Conservation (phyloP, 495 filamentous ascomycete genomes). For the Talaromyces wortmannii region DNA sequence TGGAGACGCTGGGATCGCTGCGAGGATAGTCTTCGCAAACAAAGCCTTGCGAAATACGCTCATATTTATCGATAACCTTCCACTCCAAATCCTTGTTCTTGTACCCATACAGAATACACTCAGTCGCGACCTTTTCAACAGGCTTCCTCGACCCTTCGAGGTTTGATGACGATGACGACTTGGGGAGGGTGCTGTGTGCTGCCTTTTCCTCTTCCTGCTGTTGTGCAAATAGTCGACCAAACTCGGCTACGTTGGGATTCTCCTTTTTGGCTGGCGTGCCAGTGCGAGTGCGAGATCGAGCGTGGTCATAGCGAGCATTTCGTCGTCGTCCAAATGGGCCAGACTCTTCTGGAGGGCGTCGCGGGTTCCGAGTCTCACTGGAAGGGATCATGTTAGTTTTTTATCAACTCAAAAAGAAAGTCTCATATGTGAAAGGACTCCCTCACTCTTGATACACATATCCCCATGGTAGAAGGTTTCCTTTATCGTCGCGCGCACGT, state of each 20-base stretch:
- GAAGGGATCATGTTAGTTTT: conserved; percentile 8
- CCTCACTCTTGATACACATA: conserved; percentile 55
- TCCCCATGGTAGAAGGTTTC: conserved; percentile 53
- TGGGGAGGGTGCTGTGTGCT: conserved; percentile 24
- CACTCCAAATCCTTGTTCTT: conserved; percentile 63
- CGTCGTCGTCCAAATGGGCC: conserved; percentile 56
- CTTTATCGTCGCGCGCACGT: conserved; percentile 52
- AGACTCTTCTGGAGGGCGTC: conserved; percentile 50
- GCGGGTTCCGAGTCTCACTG: conserved; percentile 39
- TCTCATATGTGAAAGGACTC: neutral
- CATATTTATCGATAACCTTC: conserved; percentile 78
- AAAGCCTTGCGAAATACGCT: conserved; percentile 61
- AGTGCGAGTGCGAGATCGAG: conserved; percentile 50
- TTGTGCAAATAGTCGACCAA: conserved; percentile 37
- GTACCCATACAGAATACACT: conserved; percentile 82
- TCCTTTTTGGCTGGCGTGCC: conserved; percentile 54
- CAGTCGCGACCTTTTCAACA: conserved; percentile 59
- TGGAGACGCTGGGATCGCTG: conserved; percentile 40
- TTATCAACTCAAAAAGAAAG: neutral
- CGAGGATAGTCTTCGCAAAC: conserved; percentile 91
- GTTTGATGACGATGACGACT: conserved; percentile 32
- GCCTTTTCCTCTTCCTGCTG: conserved; percentile 34
- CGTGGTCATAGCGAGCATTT: conserved; percentile 41
- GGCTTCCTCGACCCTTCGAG: conserved; percentile 35
- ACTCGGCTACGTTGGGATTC: conserved; percentile 48